Evolutionary conservation across 495 filamentous ascomycete species (phyloP).

Genomic region (Coniosporium apollinis): DNA sequence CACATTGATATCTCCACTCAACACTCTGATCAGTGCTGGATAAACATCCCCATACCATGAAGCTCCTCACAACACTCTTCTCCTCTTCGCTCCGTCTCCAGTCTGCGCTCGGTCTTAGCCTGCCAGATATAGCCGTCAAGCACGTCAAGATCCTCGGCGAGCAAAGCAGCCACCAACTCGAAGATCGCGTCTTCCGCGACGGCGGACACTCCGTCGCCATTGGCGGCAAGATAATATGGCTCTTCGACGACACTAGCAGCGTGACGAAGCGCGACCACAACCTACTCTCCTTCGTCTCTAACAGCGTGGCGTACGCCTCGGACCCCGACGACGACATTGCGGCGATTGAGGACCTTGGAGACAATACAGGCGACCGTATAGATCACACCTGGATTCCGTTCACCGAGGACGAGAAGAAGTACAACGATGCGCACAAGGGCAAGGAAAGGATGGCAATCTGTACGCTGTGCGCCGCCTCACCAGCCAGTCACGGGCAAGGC

Average conservation of each 20-base stretch:
- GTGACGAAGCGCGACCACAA: background rate
- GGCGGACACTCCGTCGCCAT: background rate
- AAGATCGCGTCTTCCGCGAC: background rate
- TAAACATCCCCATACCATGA: no score
- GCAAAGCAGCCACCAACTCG: background rate
- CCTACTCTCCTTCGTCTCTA: background rate
- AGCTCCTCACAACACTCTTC: no score
- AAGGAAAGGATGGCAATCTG: background rate
- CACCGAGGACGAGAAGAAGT: background rate
- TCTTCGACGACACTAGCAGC: background rate
- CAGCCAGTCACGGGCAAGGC: no score
- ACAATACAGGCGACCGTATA: background rate
- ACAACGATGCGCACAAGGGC: background rate
- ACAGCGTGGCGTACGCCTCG: background rate
- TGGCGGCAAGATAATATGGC: background rate
- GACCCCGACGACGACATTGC: background rate
- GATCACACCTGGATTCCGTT: background rate
- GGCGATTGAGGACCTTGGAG: background rate
- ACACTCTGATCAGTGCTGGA: no score
- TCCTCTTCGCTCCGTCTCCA: no score
- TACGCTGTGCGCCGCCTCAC: no score
- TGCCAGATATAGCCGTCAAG: background rate
- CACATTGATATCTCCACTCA: no score
- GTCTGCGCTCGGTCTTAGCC: no score
- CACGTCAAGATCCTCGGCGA: background rate